Percentiles rank a stretch among this genome's conserved stretches.
Evolutionary conservation across 192 early-diverging fungal species (phyloP).

Genomic region (Coemansia sp.): DNA sequence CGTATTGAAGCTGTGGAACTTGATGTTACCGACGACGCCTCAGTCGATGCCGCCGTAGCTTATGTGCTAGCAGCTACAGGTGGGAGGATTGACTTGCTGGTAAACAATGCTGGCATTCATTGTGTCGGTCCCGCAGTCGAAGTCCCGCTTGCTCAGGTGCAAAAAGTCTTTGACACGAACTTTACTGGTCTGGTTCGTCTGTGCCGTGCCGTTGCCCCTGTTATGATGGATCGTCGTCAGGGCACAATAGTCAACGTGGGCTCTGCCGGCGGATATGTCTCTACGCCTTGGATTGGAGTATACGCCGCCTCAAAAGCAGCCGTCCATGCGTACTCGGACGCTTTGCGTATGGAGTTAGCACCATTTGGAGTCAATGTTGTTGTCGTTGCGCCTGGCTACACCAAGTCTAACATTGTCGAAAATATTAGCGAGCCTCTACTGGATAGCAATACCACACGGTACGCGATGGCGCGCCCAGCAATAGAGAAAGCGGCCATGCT

Average conservation of each 20-base stretch:
- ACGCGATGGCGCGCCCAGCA: slow-evolving; percentile 37
- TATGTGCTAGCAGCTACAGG: slow-evolving; percentile 20
- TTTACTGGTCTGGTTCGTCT: slow-evolving; percentile 58
- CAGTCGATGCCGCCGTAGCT: slow-evolving; percentile 16
- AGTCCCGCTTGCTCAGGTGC: slow-evolving; percentile 38
- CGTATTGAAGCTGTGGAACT: slow-evolving; percentile 12
- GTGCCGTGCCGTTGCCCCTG: slow-evolving; percentile 55
- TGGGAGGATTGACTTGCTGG: slow-evolving; percentile 57
- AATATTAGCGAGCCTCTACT: slow-evolving; percentile 23
- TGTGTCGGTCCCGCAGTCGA: slow-evolving; percentile 54
- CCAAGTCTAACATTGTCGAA: slow-evolving; percentile 63
- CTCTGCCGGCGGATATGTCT: slow-evolving; percentile 59
- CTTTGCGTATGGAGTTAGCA: slow-evolving; percentile 61
- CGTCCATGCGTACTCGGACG: slow-evolving; percentile 61
- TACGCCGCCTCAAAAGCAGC: slow-evolving; percentile 66
- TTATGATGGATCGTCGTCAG: slow-evolving; percentile 54
- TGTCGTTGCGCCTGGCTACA: slow-evolving; percentile 63
- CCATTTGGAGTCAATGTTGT: slow-evolving; percentile 65
- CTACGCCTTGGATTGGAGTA: slow-evolving; percentile 62
- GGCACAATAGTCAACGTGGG: slow-evolving; percentile 71
- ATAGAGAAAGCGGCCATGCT: slow-evolving; percentile 50
- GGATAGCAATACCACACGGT: slow-evolving; percentile 50
- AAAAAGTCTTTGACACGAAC: slow-evolving; percentile 61
- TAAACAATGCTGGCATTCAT: slow-evolving; percentile 70
- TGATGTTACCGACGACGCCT: slow-evolving; percentile 30